These are phyloP conservation scores for Circinella minor DNA, from an alignment of 371 early-diverging fungal species.

Conservation along the genomic window DNA sequence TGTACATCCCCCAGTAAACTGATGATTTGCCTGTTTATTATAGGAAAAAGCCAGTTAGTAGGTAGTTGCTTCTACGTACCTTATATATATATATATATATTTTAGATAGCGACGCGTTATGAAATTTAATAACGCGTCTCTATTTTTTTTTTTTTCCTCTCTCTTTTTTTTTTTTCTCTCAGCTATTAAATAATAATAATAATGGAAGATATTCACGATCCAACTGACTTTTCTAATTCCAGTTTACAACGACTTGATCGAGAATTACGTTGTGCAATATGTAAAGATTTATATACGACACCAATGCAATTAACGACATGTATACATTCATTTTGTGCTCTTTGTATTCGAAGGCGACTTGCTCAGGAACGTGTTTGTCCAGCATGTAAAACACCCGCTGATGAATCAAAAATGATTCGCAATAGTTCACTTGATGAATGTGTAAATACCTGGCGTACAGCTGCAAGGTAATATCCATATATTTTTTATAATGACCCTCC, in stretches of 20 bases:
- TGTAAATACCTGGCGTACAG: constrained; percentile 21
- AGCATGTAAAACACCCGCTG: constrained; percentile 48
- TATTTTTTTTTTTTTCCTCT: too few relatives aligned
- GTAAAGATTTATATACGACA: constrained; percentile 63
- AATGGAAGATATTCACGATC: constrained; percentile 27
- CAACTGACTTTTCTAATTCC: constrained; percentile 21
- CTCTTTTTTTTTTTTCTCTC: too few relatives aligned
- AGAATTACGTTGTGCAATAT: constrained; percentile 67
- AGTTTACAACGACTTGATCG: constrained; percentile 58
- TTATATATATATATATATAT: too few relatives aligned
- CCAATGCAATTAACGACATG: constrained; percentile 61
- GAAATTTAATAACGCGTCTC: too few relatives aligned
- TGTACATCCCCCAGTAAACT: too few relatives aligned
- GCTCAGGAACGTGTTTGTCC: constrained; percentile 57
- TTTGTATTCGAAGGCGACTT: constrained; percentile 64
- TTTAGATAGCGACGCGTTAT: too few relatives aligned
- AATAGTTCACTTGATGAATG: constrained; percentile 48
- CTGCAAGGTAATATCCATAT: constrained; percentile 15
- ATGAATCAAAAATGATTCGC: constrained; percentile 39
- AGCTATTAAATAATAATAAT: background rate
- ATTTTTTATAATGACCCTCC: too few relatives aligned
- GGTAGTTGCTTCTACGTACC: too few relatives aligned
- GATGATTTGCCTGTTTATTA: too few relatives aligned
- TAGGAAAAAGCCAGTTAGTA: too few relatives aligned
- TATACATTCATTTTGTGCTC: constrained; percentile 70